These are phyloP conservation scores for Candida incommunis DNA, from an alignment of 805 yeast genomes.

Conservation along the genomic window DNA sequence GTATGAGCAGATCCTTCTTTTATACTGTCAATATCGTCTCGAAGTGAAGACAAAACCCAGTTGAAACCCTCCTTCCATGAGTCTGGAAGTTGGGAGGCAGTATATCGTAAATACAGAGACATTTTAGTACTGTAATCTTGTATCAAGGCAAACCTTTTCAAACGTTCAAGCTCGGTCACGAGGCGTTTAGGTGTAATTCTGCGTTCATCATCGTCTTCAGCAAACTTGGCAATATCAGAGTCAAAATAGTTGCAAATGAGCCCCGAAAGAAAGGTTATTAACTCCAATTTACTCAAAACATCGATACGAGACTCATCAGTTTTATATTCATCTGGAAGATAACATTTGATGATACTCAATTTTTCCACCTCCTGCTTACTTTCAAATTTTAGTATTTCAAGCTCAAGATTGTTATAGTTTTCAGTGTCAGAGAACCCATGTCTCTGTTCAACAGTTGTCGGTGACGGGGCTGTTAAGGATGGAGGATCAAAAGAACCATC, in stretches of 20 bases:
- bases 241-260: not conserved
- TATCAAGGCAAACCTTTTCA: not conserved
- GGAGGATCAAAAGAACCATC: slow-evolving; percentile 4
- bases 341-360: slow-evolving; percentile 14
- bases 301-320: slow-evolving; percentile 8
- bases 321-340: slow-evolving; percentile 9
- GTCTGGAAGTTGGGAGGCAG: not conserved
- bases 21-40: not conserved
- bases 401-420: slow-evolving; percentile 11
- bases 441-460: slow-evolving; percentile 4
- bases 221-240: not conserved
- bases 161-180: not conserved
- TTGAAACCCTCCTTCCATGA: not conserved
- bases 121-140: not conserved
- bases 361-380: slow-evolving; percentile 15
- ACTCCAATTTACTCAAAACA: not conserved
- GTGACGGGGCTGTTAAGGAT: too few relatives aligned
- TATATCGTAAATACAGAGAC: not conserved
- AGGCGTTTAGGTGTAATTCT: not conserved
- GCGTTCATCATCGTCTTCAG: not conserved
- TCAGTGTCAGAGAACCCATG: slow-evolving; percentile 5
- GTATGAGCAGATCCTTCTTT: not conserved
- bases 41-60: not conserved
- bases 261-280: not conserved
- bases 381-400: slow-evolving; percentile 14